These are phyloP conservation scores for Parastagonospora avenae DNA, from an alignment of 2,329 filamentous ascomycete species.

Conservation along the genomic window DNA sequence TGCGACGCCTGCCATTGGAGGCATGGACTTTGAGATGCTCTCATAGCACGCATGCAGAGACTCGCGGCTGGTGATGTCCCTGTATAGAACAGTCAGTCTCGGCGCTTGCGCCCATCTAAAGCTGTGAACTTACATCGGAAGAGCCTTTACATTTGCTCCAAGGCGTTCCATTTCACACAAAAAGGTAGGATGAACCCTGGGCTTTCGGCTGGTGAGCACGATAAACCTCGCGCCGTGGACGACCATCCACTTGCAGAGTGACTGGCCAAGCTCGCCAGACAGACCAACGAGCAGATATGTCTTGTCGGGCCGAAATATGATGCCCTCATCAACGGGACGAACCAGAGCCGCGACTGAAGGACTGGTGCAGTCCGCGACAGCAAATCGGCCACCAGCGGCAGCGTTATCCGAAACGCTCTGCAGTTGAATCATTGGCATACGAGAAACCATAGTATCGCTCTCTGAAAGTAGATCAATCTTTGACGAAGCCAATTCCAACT, in stretches of 20 bases:
- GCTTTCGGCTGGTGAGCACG: constrained; percentile 47
- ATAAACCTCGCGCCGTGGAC: constrained; percentile 18
- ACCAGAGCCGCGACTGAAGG: background rate
- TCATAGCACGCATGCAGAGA: too few species aligned
- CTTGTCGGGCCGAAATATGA: constrained; percentile 4
- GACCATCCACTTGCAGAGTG: constrained; percentile 24
- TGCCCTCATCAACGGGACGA: background rate
- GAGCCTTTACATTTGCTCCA: constrained; percentile 7
- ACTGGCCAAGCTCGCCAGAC: constrained; percentile 17
- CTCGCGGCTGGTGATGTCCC: too few species aligned
- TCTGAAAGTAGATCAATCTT: too few species aligned
- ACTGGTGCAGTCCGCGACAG: too few species aligned
- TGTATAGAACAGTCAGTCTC: too few species aligned
- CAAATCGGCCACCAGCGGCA: too few species aligned
- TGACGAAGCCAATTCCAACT: too few species aligned
- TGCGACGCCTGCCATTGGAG: constrained; percentile 18
- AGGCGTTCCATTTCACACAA: constrained; percentile 1
- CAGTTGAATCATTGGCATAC: too few species aligned
- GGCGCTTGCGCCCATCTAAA: too few species aligned
- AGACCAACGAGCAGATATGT: constrained; percentile 25
- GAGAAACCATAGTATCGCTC: too few species aligned
- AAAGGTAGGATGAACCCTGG: constrained; percentile 25
- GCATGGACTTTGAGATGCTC: too few species aligned
- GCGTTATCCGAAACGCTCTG: too few species aligned
- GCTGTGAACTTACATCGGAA: constrained; percentile 15